phyloP scores from a whole-genome alignment of 441 rosid species.

The Mallotus repandus region DNA sequence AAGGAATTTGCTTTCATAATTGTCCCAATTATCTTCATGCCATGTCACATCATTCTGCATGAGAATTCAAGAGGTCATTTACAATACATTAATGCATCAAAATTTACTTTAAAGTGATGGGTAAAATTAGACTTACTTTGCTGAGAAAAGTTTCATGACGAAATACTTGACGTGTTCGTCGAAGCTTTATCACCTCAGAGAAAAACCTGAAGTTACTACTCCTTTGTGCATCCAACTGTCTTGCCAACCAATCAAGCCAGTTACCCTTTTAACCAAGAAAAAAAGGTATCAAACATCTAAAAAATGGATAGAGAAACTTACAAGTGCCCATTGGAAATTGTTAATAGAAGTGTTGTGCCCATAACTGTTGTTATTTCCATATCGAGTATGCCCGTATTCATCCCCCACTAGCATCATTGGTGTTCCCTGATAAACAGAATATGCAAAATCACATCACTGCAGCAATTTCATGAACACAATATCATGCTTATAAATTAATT shows the following conservation, averaged over 20 bases:
- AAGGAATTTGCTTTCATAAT: conserved; percentile 84
- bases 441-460: conserved; percentile 6
- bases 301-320: conserved; percentile 21
- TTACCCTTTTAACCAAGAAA: conserved; percentile 2
- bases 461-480: background rate
- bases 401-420: conserved; percentile 99
- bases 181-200: conserved; percentile 71
- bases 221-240: conserved; percentile 60
- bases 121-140: conserved; percentile 39
- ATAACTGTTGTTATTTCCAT: conserved; percentile 95
- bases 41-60: conserved; percentile 76
- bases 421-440: conserved; percentile 56
- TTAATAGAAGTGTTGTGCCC: conserved; percentile 86
- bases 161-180: conserved; percentile 48
- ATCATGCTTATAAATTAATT: background rate
- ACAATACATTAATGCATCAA: background rate
- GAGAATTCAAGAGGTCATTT: conserved; percentile 18
- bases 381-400: conserved; percentile 85
- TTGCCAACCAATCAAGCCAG: conserved; percentile 18
- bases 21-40: conserved; percentile 94
- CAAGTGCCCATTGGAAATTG: conserved; percentile 86
- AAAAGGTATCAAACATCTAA: conserved; percentile 1
- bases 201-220: conserved; percentile 74
- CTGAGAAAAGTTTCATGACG: conserved; percentile 62
- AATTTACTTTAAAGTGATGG: background rate